Percentiles rank a stretch among this genome's conserved stretches.
phyloP scores from a whole-genome alignment of 2,329 filamentous ascomycete species.

The Sporothrix humicola region DNA sequence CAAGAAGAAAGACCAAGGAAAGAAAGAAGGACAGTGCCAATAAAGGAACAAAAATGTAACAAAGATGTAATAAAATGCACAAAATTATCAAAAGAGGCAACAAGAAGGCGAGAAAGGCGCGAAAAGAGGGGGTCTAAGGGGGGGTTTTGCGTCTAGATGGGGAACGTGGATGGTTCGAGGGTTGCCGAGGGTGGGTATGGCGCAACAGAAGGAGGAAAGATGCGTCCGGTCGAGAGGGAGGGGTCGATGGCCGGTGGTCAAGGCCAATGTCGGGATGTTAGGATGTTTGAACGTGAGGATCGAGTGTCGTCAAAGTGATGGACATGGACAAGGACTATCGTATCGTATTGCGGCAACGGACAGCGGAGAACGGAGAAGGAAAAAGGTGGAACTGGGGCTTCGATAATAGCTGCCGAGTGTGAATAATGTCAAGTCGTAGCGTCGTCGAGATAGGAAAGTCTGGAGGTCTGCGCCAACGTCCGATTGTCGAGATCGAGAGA shows the following conservation, averaged over 20 bases:
- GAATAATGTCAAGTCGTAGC: too few relatives aligned
- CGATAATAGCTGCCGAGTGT: too few relatives aligned
- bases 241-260: not conserved
- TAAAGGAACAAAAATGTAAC: too few relatives aligned
- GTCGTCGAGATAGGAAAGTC: not conserved
- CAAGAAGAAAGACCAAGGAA: too few relatives aligned
- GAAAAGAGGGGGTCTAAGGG: conserved; percentile 1
- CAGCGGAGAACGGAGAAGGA: too few relatives aligned
- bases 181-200: not conserved
- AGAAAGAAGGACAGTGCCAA: too few relatives aligned
- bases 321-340: too few relatives aligned
- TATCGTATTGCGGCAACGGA: too few relatives aligned
- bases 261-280: not conserved
- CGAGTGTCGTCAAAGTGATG: not conserved
- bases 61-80: too few relatives aligned
- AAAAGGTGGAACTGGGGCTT: too few relatives aligned
- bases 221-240: not conserved
- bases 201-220: not conserved
- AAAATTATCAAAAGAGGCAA: too few relatives aligned
- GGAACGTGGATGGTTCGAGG: not conserved
- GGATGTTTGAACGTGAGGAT: not conserved
- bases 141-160: not conserved
- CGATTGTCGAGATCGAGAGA: not conserved
- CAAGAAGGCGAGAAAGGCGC: not conserved
- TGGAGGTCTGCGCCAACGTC: too few relatives aligned